A percentile compares a stretch with the other conserved stretches of the same genome.
phyloP scores from a whole-genome alignment of 495 filamentous ascomycete genomes.

The Penicillium chermesinum region DNA sequence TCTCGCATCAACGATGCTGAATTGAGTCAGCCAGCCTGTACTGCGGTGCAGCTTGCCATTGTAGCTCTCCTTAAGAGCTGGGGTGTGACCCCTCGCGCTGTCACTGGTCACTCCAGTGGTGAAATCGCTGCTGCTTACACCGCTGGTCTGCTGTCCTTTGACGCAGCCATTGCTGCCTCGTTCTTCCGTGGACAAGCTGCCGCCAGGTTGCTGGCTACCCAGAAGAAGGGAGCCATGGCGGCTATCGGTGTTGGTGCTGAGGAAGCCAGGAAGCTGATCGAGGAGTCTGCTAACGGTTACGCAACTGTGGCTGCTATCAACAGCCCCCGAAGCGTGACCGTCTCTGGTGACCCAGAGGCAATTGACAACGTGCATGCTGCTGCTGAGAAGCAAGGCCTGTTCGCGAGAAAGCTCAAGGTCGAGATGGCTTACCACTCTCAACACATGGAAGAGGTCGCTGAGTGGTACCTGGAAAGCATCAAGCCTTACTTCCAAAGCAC shows the following conservation, averaged over 20 bases:
- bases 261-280: slow-evolving; percentile 12
- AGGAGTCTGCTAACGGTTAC: slow-evolving; percentile 1
- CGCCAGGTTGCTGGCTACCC: not conserved
- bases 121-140: slow-evolving; percentile 62
- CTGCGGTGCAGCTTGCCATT: slow-evolving; percentile 48
- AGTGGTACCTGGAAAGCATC: not conserved
- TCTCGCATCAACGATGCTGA: slow-evolving; percentile 17
- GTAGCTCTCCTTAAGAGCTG: slow-evolving; percentile 42
- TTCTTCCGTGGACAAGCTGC: slow-evolving; percentile 31
- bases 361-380: slow-evolving; percentile 31
- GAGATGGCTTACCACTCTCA: slow-evolving; percentile 43
- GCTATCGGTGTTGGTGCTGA: slow-evolving; percentile 36
- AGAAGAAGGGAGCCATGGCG: slow-evolving; percentile 23
- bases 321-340: slow-evolving; percentile 34
- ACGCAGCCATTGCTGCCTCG: slow-evolving; percentile 29
- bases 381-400: slow-evolving; percentile 12
- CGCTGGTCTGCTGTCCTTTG: slow-evolving; percentile 40
- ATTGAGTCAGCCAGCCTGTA: slow-evolving; percentile 37
- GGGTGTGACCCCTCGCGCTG: slow-evolving; percentile 40
- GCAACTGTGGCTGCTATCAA: slow-evolving; percentile 42
- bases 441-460: not conserved
- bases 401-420: slow-evolving; percentile 29
- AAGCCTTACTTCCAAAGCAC: not conserved
- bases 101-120: slow-evolving; percentile 59
- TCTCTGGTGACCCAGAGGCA: slow-evolving; percentile 40